Evolutionary conservation across 2,329 filamentous ascomycete species (phyloP).

Genomic region (Zopfia rhizophila): DNA sequence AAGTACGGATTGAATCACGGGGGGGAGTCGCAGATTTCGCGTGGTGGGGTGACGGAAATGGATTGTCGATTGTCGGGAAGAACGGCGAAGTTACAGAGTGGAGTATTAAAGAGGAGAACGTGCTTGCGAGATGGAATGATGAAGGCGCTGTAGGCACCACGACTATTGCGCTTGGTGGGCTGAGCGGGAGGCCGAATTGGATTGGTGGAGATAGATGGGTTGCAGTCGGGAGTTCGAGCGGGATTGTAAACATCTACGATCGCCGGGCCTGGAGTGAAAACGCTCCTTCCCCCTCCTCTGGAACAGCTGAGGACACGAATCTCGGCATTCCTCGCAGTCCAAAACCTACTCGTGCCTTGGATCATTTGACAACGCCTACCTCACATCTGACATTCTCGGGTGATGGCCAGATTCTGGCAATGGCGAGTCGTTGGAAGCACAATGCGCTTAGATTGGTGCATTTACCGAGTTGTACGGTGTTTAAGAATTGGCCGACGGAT

Average conservation of each 20-base stretch:
- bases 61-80: conserved; percentile 83
- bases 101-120: conserved; percentile 73
- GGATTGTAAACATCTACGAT: conserved; percentile 95
- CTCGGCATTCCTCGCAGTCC: conserved; percentile 71
- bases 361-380: conserved; percentile 88
- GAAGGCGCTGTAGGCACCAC: conserved; percentile 90
- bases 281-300: conserved; percentile 19
- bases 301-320: conserved; percentile 39
- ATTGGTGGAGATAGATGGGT: conserved; percentile 89
- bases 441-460: conserved; percentile 90
- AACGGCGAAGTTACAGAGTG: conserved; percentile 93
- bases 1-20: conserved; percentile 82
- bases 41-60: conserved; percentile 89
- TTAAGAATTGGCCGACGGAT: conserved; percentile 95
- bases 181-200: conserved; percentile 65
- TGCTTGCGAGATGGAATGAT: conserved; percentile 86
- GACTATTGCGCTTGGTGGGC: conserved; percentile 80
- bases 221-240: conserved; percentile 84
- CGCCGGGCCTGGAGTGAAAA: conserved; percentile 69
- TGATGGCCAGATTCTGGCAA: conserved; percentile 88
- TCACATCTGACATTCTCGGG: conserved; percentile 83
- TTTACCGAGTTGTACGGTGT: conserved; percentile 90
- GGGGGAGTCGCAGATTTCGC: conserved; percentile 89
- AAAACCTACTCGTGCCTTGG: conserved; percentile 76
- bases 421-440: conserved; percentile 87